Conservation (phyloP, 805 yeast species). For the Tetrapisispora phaffii region DNA sequence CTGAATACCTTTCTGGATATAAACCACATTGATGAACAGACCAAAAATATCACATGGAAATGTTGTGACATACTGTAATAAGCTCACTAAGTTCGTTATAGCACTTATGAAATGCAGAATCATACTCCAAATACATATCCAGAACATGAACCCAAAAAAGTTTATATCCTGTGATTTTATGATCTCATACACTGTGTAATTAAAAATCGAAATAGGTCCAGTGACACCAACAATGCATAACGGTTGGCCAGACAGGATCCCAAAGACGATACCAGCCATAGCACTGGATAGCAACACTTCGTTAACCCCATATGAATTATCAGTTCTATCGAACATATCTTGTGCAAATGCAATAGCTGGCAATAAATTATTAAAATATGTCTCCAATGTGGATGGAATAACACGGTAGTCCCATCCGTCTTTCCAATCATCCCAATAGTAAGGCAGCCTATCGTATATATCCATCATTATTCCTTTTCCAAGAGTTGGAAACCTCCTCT, state of each 20-base stretch:
- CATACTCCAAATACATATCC: conserved; percentile 91
- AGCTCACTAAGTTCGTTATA: conserved; percentile 53
- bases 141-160: conserved; percentile 88
- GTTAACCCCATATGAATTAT: conserved; percentile 81
- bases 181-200: conserved; percentile 59
- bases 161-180: conserved; percentile 33
- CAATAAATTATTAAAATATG: conserved; percentile 79
- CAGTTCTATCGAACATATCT: conserved; percentile 90
- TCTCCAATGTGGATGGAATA: conserved; percentile 70
- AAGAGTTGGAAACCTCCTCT: conserved; percentile 15
- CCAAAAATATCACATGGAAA: conserved; percentile 93
- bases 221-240: conserved; percentile 94
- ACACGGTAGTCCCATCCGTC: conserved; percentile 84
- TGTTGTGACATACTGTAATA: conserved; percentile 60
- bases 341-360: conserved; percentile 96
- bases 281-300: conserved; percentile 81
- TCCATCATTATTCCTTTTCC: conserved; percentile 32
- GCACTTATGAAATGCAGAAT: conserved; percentile 69
- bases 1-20: conserved; percentile 84
- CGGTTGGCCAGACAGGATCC: conserved; percentile 82
- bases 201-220: conserved; percentile 89
- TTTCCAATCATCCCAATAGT: conserved; percentile 64
- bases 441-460: conserved; percentile 40
- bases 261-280: conserved; percentile 82
- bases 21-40: conserved; percentile 76